Base-by-base conservation (phyloP, 1,284 basidiomycete genomes). In the Boletellus deceptivus region DNA sequence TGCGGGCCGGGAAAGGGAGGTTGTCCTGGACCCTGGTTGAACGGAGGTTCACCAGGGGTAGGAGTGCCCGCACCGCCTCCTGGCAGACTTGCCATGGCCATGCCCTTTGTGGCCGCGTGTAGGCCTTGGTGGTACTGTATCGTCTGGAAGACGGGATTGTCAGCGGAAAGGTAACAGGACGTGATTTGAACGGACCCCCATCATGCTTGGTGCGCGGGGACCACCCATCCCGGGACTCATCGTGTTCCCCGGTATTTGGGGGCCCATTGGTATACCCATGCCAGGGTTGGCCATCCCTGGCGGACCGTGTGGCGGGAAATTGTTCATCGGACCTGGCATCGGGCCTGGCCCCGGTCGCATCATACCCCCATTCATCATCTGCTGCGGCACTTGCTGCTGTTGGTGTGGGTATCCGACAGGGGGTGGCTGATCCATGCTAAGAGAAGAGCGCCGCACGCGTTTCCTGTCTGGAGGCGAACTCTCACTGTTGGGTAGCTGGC, bases 401-500 rank as follows among this genome's bases (percentile, higher is more conserved):
- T n/a, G 70, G 50, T 62, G 69, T 31, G 64, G 62, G 39, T 67
- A 66, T 52, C 46, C 59, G 18, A 68, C 63, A 4, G 66, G 58
- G 9, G 60, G 60, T 17, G 65, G 56, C 42, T 72, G 72, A 49
- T 79, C 76, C 55, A 72, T 69, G 8, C 56, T 56, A n/a, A 67
- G 49, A 11, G 82, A 83, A 25, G 84, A 82, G 45, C 75, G 76
- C 39, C 83, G 79, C 29, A 64, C 46, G 35, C 84, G 81, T 65
- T 89, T 89, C 50, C 75, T 72, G 3, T 79, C 79, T 0, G 82
- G 83, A 2, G 86, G 84, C 0, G 86, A 86, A 3, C 75, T 76
- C 7, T 84, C 82, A 34, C 66, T 82, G 48, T 74, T 75, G 27
- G 75, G 75, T 41, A 79, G 55, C 40, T 72, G 73, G 45, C 82